Conservation (phyloP, 2,329 filamentous ascomycete genomes). For the Pestalotiopsis sp. region DNA sequence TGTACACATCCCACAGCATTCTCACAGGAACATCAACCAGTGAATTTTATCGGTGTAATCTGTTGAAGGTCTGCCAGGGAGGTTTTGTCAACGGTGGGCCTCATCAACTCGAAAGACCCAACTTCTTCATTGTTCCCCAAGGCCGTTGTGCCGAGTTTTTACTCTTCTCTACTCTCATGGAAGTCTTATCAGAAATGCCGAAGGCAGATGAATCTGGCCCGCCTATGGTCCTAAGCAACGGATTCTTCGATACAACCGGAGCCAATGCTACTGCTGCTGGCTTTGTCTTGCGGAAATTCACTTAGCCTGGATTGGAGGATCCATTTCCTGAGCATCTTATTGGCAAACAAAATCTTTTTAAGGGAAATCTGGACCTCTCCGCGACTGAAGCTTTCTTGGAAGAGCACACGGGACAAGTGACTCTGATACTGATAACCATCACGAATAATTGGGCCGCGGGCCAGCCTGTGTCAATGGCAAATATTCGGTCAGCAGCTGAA, state of each 20-base stretch:
- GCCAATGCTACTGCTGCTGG: constrained; percentile 22
- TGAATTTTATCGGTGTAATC: constrained; percentile 17
- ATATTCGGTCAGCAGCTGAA: constrained; percentile 21
- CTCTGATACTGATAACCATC: constrained; percentile 26
- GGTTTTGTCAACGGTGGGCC: constrained; percentile 25
- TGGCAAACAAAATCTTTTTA: constrained; percentile 20
- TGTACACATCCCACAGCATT: background rate
- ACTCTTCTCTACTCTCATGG: constrained; percentile 23
- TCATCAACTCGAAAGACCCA: constrained; percentile 21
- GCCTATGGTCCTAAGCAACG: constrained; percentile 23
- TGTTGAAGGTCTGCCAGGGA: constrained; percentile 16
- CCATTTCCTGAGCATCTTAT: constrained; percentile 19
- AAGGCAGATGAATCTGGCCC: background rate
- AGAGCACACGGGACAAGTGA: constrained; percentile 11
- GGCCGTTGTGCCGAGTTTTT: constrained; percentile 26
- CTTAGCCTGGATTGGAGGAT: constrained; percentile 18
- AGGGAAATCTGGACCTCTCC: constrained; percentile 19
- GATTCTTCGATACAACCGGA: constrained; percentile 26
- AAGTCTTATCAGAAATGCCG: constrained; percentile 2
- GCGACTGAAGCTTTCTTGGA: constrained; percentile 19
- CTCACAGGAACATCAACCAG: constrained; percentile 14
- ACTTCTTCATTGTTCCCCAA: constrained; percentile 28
- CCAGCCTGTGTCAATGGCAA: constrained; percentile 28
- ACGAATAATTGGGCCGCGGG: constrained; percentile 28
- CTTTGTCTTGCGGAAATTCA: constrained; percentile 22